Conservation (phyloP, 2,329 filamentous ascomycete species). For the Celoporthe dispersa region DNA sequence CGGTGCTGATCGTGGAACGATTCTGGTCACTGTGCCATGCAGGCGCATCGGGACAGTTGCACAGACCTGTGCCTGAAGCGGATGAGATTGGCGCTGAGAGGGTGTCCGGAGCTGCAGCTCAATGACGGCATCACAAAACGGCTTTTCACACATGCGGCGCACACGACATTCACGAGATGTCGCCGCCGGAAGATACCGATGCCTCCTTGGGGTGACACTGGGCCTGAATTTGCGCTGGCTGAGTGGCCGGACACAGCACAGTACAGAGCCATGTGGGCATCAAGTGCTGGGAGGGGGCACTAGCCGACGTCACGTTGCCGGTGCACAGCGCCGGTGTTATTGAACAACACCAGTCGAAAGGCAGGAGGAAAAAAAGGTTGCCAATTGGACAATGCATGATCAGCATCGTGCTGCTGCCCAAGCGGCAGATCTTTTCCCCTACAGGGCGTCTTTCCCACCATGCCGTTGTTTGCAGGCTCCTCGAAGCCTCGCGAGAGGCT, state of each 20-base stretch:
- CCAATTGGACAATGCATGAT: neutral
- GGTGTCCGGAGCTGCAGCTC: neutral
- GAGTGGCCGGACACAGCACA: neutral
- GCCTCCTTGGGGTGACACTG: neutral
- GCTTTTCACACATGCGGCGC: neutral
- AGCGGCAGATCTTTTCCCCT: constrained; percentile 4
- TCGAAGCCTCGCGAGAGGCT: neutral
- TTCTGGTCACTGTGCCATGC: neutral
- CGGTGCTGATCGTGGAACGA: neutral
- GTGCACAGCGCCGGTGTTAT: neutral
- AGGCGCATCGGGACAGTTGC: neutral
- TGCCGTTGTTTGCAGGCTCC: neutral
- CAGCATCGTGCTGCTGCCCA: constrained; percentile 5
- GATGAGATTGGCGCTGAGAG: neutral
- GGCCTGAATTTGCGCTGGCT: neutral
- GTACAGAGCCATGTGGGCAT: neutral
- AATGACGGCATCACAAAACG: neutral
- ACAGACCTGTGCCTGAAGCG: neutral
- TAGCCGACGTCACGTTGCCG: neutral
- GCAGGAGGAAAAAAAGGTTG: neutral
- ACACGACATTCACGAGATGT: neutral
- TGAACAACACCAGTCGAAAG: neutral
- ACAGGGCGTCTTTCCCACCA: neutral
- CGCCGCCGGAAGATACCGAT: neutral
- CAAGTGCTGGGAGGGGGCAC: neutral